phyloP scores from a whole-genome alignment of 2,329 filamentous ascomycete species.

The Nigrograna mackinnonii region DNA sequence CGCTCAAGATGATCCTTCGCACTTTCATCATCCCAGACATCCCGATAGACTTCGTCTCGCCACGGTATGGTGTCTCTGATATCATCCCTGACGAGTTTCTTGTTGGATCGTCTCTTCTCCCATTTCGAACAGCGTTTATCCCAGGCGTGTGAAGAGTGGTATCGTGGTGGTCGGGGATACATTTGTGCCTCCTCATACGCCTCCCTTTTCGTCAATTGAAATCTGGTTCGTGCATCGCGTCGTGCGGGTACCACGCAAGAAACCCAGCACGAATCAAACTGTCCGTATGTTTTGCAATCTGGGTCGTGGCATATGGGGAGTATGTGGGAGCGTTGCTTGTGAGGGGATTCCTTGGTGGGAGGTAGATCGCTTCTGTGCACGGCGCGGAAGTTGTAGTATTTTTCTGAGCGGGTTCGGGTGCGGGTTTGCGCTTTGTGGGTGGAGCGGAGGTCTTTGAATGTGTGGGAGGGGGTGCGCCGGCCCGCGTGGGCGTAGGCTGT shows the following conservation, averaged over 20 bases:
- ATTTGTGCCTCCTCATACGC: conserved; percentile 6
- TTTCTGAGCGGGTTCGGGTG: neutral
- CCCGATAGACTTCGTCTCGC: neutral
- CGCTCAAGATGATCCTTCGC: neutral
- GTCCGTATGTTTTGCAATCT: neutral
- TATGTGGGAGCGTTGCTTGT: conserved; percentile 3
- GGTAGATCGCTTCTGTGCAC: conserved; percentile 4
- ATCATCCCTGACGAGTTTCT: too few relatives aligned
- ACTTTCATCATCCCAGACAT: conserved; percentile 1
- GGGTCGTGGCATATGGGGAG: neutral
- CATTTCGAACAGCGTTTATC: conserved; percentile 1
- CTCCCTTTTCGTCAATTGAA: conserved; percentile 9
- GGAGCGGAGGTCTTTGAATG: conserved; percentile 9
- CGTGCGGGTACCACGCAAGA: conserved; percentile 1
- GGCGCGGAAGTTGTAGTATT: conserved; percentile 9
- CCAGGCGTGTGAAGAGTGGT: neutral
- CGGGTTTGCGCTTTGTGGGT: conserved; percentile 3
- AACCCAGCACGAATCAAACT: neutral
- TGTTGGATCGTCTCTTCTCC: neutral
- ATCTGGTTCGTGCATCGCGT: neutral
- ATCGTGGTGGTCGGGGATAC: conserved; percentile 1
- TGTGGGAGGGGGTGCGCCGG: conserved; percentile 1
- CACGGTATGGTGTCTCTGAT: too few relatives aligned
- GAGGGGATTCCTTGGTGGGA: neutral
- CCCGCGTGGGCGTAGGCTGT: conserved; percentile 4